Evolutionary conservation across 2,329 filamentous ascomycete genomes (phyloP), one percentile per base, ranked within the genome.

Genomic region (Colletotrichum shisoi): DNA sequence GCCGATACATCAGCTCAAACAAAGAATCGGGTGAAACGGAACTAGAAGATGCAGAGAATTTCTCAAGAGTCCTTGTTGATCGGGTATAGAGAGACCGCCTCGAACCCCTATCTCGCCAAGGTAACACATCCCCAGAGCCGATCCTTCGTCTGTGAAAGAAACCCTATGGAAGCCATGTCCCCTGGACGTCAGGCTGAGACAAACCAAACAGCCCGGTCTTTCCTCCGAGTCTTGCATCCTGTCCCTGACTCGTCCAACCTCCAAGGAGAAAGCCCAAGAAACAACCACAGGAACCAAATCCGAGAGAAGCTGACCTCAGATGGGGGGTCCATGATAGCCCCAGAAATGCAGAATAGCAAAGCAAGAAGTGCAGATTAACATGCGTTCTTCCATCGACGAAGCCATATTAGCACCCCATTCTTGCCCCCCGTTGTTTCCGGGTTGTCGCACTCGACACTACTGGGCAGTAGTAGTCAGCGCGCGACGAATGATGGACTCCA

Each of bases 401-500:
- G 34, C 13, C 52, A 27, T 62, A 27, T 51, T 24, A 59, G 27
- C 61, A 49, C 39, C 21, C 21, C 3, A 34, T 31, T 27, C 31
- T 21, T 34, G 17, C 44, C 34, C 52, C n/a, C 6, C n/a, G 15
- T 46, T 54, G 48, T 45, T 62, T 54, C 39, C 34, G 12, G 40
- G 37, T 8, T 46, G 21, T 40, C 21, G n/a, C 40, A 61, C 11
- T 44, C n/a, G 31, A 31, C 31, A 48, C 34, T 58, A 52, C 19
- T 63, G 49, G 7, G n/a, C 42, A 70, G 40, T 49, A 21, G 19
- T 51, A 49, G 72, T 51, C 42, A 83, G 73, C 15, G 79, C 80
- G 5, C 82, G 80, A 24, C 76, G 74, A 31, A 89, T 74, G 56
- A 85, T 79, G 4, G 76, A 73, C 73, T 87, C 83, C 6, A 89